Base-by-base conservation (phyloP, 805 yeast species). In the Tetrapisispora arboricola region DNA sequence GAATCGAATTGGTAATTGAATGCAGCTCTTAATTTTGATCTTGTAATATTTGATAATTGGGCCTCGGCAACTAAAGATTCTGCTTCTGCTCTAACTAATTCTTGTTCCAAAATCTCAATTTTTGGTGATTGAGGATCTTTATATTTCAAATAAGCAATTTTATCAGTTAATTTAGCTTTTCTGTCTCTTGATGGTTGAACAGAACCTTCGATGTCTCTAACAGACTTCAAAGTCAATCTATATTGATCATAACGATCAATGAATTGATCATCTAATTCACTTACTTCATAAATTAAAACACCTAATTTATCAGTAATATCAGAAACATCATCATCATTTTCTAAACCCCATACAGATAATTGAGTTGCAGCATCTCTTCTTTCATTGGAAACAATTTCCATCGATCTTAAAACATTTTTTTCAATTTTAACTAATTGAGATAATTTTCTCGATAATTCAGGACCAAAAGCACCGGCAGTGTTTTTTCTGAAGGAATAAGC, bases 31-130 rank as follows among this genome's bases (percentile, higher is more conserved):
- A 85, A 73, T 66, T 83, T 82, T 60, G 84, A 87, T 68, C 95
- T 74, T 50, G 95, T 84, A 59, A 84, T 84, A 66, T 84, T 84
- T 29, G 90, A 81, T 54, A 85, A 72, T 69, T 85, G 95, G 24
- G 94, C 94, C 68, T 84, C 94, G 38, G 94, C 95, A 53, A 85
- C 94, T 49, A 84, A 71, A 39, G 87, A 80, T 67, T 85, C 94
- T 41, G 94, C 94, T 67, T 85, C 94, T 29, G 92, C 92, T 66
- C 95, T 75, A 44, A 85, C 94, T 60, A 84, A 71, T 65, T 84
- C 94, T 64, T 85, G 94, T 69, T 85, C 94, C 60, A 85, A 71
- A 43, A 84, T 78, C 41, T 77, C 73, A 49, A 84, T 79, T 70
- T 81, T 83, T 51, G 72, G 86, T 32, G 87, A 78, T 65, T 79